A percentile compares a stretch with the other conserved stretches of the same genome.
phyloP scores from a whole-genome alignment of 768 basidiomycete genomes.

The Leccinum variicolor region DNA sequence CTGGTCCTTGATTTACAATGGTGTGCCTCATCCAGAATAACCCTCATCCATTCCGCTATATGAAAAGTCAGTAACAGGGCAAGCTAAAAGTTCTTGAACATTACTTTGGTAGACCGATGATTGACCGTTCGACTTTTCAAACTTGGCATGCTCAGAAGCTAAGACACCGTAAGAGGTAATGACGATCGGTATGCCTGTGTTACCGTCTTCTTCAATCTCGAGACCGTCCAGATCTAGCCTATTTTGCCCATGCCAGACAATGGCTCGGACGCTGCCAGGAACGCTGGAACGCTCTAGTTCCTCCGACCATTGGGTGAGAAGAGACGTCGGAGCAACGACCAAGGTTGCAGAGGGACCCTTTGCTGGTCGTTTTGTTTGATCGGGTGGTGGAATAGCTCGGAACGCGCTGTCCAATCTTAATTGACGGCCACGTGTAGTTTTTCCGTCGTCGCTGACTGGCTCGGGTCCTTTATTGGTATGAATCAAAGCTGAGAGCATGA shows the following conservation, averaged over 20 bases:
- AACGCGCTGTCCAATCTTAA: slow-evolving; percentile 64
- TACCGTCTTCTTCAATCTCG: slow-evolving; percentile 50
- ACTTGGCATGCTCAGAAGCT: slow-evolving; percentile 81
- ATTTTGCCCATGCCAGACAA: slow-evolving; percentile 89
- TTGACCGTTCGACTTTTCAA: slow-evolving; percentile 47
- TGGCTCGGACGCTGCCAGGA: slow-evolving; percentile 58
- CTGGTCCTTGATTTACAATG: slow-evolving; percentile 88
- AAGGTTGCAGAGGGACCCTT: slow-evolving; percentile 63
- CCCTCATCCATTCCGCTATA: slow-evolving; percentile 74
- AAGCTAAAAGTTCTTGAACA: slow-evolving; percentile 13
- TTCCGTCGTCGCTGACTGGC: slow-evolving; percentile 27
- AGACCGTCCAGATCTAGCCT: slow-evolving; percentile 67
- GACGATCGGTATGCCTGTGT: slow-evolving; percentile 65
- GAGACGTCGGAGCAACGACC: slow-evolving; percentile 88
- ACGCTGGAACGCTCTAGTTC: slow-evolving; percentile 86
- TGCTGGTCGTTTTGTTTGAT: slow-evolving; percentile 25
- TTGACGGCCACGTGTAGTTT: slow-evolving; percentile 47
- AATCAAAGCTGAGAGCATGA: slow-evolving; percentile 88
- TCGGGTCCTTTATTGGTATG: slow-evolving; percentile 66
- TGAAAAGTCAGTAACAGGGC: slow-evolving; percentile 5
- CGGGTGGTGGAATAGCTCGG: slow-evolving; percentile 38
- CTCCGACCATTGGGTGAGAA: slow-evolving; percentile 90
- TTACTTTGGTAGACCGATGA: slow-evolving; percentile 73
- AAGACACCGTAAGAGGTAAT: slow-evolving; percentile 92
- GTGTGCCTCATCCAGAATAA: slow-evolving; percentile 93